phyloP scores from a whole-genome alignment of 306 rosid genomes.

The Canavalia ensiformis region DNA sequence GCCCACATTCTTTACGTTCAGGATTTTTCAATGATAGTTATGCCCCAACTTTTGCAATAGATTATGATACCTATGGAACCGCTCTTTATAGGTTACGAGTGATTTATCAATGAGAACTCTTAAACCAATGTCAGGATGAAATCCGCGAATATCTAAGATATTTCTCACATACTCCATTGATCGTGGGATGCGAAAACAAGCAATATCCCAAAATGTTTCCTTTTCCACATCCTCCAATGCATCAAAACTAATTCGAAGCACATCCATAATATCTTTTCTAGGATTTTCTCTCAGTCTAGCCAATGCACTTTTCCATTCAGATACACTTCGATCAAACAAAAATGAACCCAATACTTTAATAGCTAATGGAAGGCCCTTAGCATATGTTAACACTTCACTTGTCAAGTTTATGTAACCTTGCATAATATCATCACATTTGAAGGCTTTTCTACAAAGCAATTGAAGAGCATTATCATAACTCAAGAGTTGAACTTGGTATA shows the following conservation, averaged over 20 bases:
- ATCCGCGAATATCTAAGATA: background rate
- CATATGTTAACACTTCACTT: background rate
- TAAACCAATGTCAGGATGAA: constrained; percentile 14
- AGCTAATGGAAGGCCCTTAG: constrained; percentile 32
- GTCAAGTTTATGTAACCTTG: background rate
- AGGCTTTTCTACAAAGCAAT: constrained; percentile 33
- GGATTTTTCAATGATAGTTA: constrained; percentile 1
- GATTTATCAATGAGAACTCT: constrained; percentile 44
- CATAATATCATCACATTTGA: background rate
- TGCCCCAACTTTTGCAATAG: constrained; percentile 12
- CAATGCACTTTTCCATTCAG: constrained; percentile 28
- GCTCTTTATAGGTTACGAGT: background rate
- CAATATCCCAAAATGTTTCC: constrained; percentile 46
- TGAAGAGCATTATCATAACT: background rate
- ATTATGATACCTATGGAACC: accelerated
- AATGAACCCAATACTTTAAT: constrained; percentile 32
- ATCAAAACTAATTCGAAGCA: constrained; percentile 29
- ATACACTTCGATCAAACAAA: background rate
- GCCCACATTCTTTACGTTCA: constrained; percentile 33
- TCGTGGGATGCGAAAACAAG: background rate
- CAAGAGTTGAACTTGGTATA: constrained; percentile 16
- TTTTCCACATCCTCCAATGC: constrained; percentile 6
- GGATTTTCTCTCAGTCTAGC: constrained; percentile 18
- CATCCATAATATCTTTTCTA: background rate
- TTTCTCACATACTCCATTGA: accelerated